These are phyloP conservation scores for Sapria himalayana DNA, from an alignment of 345 rosid species.

Conservation along the genomic window DNA sequence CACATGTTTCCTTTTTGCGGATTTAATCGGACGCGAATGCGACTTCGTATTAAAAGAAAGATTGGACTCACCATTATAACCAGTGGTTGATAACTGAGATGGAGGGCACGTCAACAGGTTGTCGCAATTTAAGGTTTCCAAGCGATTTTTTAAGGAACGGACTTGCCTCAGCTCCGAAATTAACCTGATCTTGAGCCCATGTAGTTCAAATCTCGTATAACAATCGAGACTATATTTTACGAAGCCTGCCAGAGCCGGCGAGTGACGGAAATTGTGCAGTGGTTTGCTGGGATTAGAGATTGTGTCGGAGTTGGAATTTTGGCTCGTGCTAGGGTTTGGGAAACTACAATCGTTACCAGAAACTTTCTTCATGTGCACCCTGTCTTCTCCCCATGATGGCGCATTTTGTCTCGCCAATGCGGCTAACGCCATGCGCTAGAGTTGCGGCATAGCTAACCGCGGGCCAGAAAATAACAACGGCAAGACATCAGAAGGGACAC, in stretches of 20 bases:
- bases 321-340: conserved; percentile 6
- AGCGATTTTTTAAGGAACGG: conserved; percentile 12
- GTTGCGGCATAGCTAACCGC: conserved; percentile 6
- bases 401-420: conserved; percentile 18
- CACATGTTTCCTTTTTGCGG: conserved; percentile 6
- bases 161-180: conserved; percentile 21
- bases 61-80: no score
- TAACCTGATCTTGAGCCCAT: conserved; percentile 19
- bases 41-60: no score
- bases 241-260: conserved; percentile 5
- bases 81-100: conserved; percentile 5
- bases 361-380: conserved; percentile 19
- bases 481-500: background rate
- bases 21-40: background rate
- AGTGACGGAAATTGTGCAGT: conserved; percentile 6
- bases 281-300: conserved; percentile 1
- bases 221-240: conserved; percentile 14
- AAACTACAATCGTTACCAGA: conserved; percentile 2
- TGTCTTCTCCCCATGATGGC: conserved; percentile 18
- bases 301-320: conserved; percentile 10
- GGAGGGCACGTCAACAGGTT: conserved; percentile 7
- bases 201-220: conserved; percentile 13
- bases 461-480: conserved; percentile 5
- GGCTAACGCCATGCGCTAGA: conserved; percentile 17
- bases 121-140: conserved; percentile 8